Base-by-base conservation (phyloP, 2,329 filamentous ascomycete species). In the Colletotrichum siamense region DNA sequence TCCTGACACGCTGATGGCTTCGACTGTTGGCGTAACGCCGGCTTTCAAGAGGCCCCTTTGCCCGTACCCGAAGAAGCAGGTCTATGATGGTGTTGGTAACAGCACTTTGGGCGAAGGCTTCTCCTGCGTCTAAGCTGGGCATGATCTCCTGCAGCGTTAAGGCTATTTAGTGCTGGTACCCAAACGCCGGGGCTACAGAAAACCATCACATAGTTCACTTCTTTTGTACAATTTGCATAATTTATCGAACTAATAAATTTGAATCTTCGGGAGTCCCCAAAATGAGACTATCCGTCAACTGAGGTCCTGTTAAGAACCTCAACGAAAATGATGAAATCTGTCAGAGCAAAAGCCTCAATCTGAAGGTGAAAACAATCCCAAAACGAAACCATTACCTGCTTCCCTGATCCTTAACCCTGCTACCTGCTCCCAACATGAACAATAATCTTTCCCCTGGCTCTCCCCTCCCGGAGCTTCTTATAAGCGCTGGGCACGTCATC, bases 391-490 rank as follows among this genome's bases (percentile, higher is more conserved):
- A 12, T 13, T 12, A 32, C 32, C 10, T 13, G 32, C 12, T 32
- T 32, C 32, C 32, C 32, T 13, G 15, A 36, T 8, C 34, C 34
- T 7, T 36, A 16, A 2, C 13, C 15, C 34, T 22, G 5, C 1
- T 10, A 7, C 2, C 26, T 30, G 8, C 2, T 18, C n/a, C 24
- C 34, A 5, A 71, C 61, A 22, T 75, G 72, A 16, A 82, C 71
- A 2, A 83, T 66, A 55, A 83, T 79, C 76, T 84, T 83, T 1
- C 82, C 82, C 6, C 57, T 64, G 0, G 79, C 74, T 2, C 68
- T 68, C 8, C 79, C 80, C 18, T 70, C 44, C n/a, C 77, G 77
- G 2, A 82, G 73, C 71, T 79, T 79, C 26, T 55, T 68, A 32
- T 79, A 83, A 1, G 82, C 82, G 4, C 75, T 67, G 5, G 77